Evolutionary conservation across 2,329 filamentous ascomycete genomes (phyloP).

Genomic region (Aureobasidium vineae): DNA sequence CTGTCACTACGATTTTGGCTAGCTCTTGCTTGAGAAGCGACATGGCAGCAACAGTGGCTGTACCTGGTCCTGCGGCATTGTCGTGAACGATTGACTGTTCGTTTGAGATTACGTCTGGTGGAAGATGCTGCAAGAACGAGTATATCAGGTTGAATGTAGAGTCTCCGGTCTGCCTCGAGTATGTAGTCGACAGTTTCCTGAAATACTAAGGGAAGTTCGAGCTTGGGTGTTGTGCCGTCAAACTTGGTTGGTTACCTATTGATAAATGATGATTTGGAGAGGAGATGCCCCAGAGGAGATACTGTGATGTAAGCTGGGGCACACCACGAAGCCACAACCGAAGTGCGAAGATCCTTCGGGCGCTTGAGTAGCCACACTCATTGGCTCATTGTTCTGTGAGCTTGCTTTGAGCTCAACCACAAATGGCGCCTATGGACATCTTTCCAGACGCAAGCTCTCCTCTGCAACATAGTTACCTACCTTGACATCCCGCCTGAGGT

Average conservation of each 20-base stretch:
- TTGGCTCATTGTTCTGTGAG: too few species aligned
- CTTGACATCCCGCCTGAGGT: too few species aligned
- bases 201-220: neutral
- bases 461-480: too few species aligned
- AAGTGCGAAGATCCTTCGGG: too few species aligned
- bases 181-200: neutral
- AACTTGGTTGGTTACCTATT: neutral
- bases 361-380: too few species aligned
- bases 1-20: slow-evolving; percentile 5
- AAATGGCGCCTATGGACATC: too few species aligned
- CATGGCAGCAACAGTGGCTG: slow-evolving; percentile 5
- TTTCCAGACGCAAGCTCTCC: too few species aligned
- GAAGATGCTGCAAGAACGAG: slow-evolving; percentile 9
- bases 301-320: too few species aligned
- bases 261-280: too few species aligned
- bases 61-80: slow-evolving; percentile 10
- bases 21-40: neutral
- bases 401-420: too few species aligned
- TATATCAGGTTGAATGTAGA: slow-evolving; percentile 8
- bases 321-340: too few species aligned
- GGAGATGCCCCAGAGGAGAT: too few species aligned
- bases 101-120: neutral
- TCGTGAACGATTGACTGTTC: slow-evolving; percentile 4
- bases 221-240: neutral
- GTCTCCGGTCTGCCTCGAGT: slow-evolving; percentile 7